phyloP scores from a whole-genome alignment of 306 rosid species.

The Macrotyloma uniflorum region DNA sequence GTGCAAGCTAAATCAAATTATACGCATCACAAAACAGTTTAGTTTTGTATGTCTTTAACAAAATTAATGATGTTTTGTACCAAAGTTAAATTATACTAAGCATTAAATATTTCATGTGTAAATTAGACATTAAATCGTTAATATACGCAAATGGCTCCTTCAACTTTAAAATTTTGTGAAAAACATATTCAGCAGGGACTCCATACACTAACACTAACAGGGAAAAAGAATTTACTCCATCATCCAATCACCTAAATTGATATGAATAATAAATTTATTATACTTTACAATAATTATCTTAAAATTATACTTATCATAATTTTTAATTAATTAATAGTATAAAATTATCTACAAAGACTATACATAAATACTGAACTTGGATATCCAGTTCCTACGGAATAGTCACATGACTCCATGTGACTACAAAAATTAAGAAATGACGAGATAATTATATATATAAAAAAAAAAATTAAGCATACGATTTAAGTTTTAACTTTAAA shows the following conservation, averaged over 20 bases:
- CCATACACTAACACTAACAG: neutral
- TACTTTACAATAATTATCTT: too few species aligned
- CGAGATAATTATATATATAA: neutral
- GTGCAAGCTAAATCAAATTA: conserved; percentile 25
- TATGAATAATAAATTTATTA: too few species aligned
- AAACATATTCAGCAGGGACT: neutral
- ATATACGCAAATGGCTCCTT: neutral
- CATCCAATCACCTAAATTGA: too few species aligned
- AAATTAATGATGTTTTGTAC: neutral
- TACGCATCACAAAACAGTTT: neutral
- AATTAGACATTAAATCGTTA: neutral
- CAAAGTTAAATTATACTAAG: neutral
- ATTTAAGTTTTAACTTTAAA: neutral
- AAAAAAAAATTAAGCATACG: neutral
- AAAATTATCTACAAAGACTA: neutral
- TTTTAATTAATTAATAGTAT: too few species aligned
- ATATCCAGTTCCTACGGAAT: neutral
- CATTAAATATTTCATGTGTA: neutral
- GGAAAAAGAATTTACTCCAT: neutral
- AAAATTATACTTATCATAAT: neutral
- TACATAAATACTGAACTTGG: neutral
- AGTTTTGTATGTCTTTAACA: neutral
- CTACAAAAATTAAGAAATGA: neutral
- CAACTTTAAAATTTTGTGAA: neutral
- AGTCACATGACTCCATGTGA: conserved; percentile 5